Base-by-base conservation (phyloP, 306 rosid genomes). In the Cucumis melo region DNA sequence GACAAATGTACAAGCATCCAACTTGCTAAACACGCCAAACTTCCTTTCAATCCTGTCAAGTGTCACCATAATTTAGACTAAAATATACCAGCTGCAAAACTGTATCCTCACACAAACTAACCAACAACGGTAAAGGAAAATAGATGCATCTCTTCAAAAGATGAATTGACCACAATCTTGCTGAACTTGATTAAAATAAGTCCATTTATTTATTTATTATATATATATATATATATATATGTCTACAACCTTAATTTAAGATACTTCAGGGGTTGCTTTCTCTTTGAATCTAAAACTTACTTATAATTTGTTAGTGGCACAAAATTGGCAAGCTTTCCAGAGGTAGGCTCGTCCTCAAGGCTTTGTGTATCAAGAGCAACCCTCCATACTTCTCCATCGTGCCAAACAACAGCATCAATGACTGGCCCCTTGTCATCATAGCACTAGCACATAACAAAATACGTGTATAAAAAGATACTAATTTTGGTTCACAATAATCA, bases 371-470 rank as follows among this genome's bases (percentile, higher is more conserved):
- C 99, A 80, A 94, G 82, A 82, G 99, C 96, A 83, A 81, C 96
- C 85, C 96, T 89, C 99, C 99, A 94, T 65, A 88, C 86, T 83
- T 92, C 97, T 82, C 97, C 99, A 81, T 90, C 96, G 75, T 92
- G 93, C 99, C 99, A 94, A 38, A 90, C 97, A 86, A 94, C 93
- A 75, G 97, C 95, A 84, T 94, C 96, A 80, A 94, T 79, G 75
- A 83, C 77, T 42, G 99, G 99, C 59, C 99, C 99, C 82, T 88
- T 88, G 81, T 94, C 99, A 70, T 92, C 91, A 57, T 90, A 94
- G 87, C 86, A 87, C 99, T 94, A 81, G 71, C 65, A 77, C 75
- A 83, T 19, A 85, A 34, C 82, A 86, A 68, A 27, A 38, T 17
- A 34, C 14, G 6, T 21, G 20, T 21, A 53, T 11, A 51, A 54